Base-by-base conservation (phyloP, 768 basidiomycete genomes). In the Pulveroboletus sp. region DNA sequence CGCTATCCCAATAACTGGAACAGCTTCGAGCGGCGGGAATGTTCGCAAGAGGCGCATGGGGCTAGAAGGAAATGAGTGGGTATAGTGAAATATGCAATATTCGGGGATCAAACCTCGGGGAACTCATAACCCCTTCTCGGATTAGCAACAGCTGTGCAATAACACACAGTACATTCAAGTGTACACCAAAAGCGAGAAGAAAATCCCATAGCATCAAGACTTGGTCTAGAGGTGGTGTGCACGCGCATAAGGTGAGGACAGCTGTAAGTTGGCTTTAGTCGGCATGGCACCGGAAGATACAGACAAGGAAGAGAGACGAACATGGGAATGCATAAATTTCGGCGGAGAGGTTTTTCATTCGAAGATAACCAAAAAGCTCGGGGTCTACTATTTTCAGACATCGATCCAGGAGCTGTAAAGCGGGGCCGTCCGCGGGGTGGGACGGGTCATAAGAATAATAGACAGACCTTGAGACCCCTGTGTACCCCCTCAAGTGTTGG, bases 291-390 rank as follows among this genome's bases (percentile, higher is more conserved):
- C 2, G 46, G 30, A 46, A 40, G 21, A 27, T 21, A 49, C 14
- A 13, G 40, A 4, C 28, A 43, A 40, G 9, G 31, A 28, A 32
- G 43, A 36, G 33, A 24, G 14, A 77, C 88, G 51, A 62, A 93
- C 93, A 96, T 39, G 96, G 92, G 64, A 99, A 99, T 4, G 95
- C 96, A 66, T 98, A 98, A 24, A 99, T 81, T 67, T 98, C 94
- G 5, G 96, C 96, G 9, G 86, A 87, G 7, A 99, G 78, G 58
- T 95, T 95, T 62, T 93, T 96, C 31, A 85, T 86, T 36, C 88
- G 80, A 33, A 99, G 73, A 69, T 93, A 77, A 13, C 74, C 72
- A 64, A 81, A 95, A 24, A 98, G 74, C 42, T 93, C 88, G 0
- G 86, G 83, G 63, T 99, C 96, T 11, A 98, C 86, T 45, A 93